Conservation (phyloP, 1,284 basidiomycete genomes). For the Pascua guehoae region DNA sequence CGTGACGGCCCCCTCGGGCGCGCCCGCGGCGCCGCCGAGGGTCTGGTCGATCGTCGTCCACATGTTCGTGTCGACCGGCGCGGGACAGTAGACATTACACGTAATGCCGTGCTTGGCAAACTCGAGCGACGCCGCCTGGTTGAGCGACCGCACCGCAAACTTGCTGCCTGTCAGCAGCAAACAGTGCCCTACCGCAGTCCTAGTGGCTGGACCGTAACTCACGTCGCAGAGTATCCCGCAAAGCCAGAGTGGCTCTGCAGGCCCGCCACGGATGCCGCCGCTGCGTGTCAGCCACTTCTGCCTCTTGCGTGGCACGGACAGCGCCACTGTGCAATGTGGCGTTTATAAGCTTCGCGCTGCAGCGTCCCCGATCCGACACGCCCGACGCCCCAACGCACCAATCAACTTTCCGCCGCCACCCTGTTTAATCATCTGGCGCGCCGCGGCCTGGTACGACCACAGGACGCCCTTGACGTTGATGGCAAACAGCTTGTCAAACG, state of each 20-base stretch:
- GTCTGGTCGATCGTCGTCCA: constrained; percentile 26
- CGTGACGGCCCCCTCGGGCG: neutral
- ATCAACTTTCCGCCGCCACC: constrained; percentile 51
- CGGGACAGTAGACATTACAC: constrained; percentile 57
- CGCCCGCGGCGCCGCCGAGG: neutral
- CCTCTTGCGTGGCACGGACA: too few relatives aligned
- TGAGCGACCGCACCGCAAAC: constrained; percentile 52
- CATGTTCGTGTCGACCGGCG: constrained; percentile 49
- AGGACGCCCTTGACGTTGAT: constrained; percentile 48
- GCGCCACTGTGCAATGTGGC: too few relatives aligned
- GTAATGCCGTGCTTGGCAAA: constrained; percentile 52
- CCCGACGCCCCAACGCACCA: constrained; percentile 12
- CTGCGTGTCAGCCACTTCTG: neutral
- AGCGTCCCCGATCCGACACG: neutral
- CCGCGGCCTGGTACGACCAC: constrained; percentile 50
- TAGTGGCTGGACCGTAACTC: neutral
- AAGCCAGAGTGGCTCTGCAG: neutral
- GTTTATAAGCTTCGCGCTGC: too few relatives aligned
- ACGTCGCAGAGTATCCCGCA: neutral
- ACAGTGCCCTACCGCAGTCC: neutral
- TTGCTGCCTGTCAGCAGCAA: constrained; percentile 34
- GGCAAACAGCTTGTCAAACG: constrained; percentile 36
- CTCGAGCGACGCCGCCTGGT: constrained; percentile 49
- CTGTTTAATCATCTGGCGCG: constrained; percentile 53
- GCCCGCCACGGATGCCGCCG: neutral